Percentiles rank a stretch among this genome's conserved stretches.
phyloP scores from a whole-genome alignment of 129 eudicot genomes.

The Cynara cardunculus region DNA sequence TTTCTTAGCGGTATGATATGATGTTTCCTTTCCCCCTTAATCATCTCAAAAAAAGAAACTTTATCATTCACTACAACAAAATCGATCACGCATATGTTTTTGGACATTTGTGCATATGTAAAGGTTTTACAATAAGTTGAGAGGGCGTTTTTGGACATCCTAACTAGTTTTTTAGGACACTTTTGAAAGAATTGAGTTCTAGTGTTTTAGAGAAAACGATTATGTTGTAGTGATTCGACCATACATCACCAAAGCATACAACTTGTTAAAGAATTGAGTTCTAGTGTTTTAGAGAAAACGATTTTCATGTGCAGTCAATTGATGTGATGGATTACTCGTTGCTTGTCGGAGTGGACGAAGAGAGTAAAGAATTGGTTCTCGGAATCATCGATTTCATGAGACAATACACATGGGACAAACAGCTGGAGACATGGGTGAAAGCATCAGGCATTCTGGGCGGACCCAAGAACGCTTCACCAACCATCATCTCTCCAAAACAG shows the following conservation, averaged over 20 bases:
- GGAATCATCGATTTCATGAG: slow-evolving; percentile 97
- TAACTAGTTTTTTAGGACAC: too few relatives aligned
- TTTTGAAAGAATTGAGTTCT: too few relatives aligned
- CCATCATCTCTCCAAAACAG: slow-evolving; percentile 85
- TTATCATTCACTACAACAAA: neutral
- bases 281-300: too few relatives aligned
- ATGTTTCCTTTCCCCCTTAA: neutral
- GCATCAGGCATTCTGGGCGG: slow-evolving; percentile 96
- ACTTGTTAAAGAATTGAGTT: neutral
- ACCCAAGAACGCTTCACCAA: slow-evolving; percentile 88
- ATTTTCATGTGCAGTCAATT: slow-evolving; percentile 46
- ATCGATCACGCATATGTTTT: neutral
- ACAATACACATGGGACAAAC: slow-evolving; percentile 99
- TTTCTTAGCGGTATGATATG: slow-evolving; percentile 67
- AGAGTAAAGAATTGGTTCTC: slow-evolving; percentile 67
- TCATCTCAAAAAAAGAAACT: neutral
- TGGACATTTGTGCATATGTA: neutral
- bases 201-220: too few relatives aligned
- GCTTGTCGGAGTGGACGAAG: slow-evolving; percentile 92
- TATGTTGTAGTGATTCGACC: neutral
- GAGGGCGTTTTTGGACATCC: too few relatives aligned
- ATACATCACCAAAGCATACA: neutral
- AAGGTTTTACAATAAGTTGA: too few relatives aligned
- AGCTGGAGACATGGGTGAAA: slow-evolving; percentile 97
- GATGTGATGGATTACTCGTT: slow-evolving; percentile 98